Percentiles rank a stretch among this genome's conserved stretches.
Conservation (phyloP, 2,329 filamentous ascomycete species). For the Leptographium procerum region DNA sequence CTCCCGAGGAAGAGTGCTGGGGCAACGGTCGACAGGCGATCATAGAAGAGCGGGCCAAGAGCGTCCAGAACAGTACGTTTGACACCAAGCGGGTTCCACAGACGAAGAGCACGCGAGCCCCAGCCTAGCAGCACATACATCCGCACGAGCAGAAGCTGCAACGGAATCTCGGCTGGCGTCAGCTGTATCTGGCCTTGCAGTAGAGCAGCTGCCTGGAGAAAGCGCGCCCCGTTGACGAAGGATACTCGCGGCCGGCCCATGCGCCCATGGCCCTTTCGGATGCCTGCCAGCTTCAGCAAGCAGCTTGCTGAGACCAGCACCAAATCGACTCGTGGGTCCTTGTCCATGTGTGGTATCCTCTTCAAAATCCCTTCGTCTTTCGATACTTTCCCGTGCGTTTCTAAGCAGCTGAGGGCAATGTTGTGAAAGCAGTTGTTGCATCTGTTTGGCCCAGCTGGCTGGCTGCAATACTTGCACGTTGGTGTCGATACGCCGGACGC, state of each 20-base stretch:
- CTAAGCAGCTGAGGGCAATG: slow-evolving; percentile 13
- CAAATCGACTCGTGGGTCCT: slow-evolving; percentile 22
- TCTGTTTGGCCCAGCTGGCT: not conserved
- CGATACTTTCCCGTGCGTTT: slow-evolving; percentile 13
- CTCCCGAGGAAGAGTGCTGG: slow-evolving; percentile 26
- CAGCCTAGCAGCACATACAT: slow-evolving; percentile 41
- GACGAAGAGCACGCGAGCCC: slow-evolving; percentile 30
- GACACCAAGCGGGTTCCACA: slow-evolving; percentile 41
- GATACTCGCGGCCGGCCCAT: slow-evolving; percentile 8
- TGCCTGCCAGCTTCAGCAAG: slow-evolving; percentile 20
- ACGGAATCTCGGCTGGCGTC: slow-evolving; percentile 32
- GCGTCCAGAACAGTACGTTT: slow-evolving; percentile 49
- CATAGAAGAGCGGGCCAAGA: slow-evolving; percentile 41
- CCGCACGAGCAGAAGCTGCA: slow-evolving; percentile 39
- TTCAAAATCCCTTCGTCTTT: slow-evolving; percentile 11
- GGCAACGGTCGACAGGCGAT: slow-evolving; percentile 40
- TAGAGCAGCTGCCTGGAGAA: slow-evolving; percentile 38
- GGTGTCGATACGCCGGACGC: not conserved
- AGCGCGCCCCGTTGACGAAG: slow-evolving; percentile 16
- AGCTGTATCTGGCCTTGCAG: slow-evolving; percentile 37
- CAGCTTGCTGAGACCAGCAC: slow-evolving; percentile 19
- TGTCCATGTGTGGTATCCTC: slow-evolving; percentile 16
- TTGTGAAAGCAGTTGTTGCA: slow-evolving; percentile 11
- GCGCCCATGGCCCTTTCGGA: slow-evolving; percentile 3
- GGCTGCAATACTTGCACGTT: slow-evolving; percentile 14